These are phyloP conservation scores for Stramenopiles sp. DNA, from an alignment of 352 stramenopile genomes.

Conservation along the genomic window DNA sequence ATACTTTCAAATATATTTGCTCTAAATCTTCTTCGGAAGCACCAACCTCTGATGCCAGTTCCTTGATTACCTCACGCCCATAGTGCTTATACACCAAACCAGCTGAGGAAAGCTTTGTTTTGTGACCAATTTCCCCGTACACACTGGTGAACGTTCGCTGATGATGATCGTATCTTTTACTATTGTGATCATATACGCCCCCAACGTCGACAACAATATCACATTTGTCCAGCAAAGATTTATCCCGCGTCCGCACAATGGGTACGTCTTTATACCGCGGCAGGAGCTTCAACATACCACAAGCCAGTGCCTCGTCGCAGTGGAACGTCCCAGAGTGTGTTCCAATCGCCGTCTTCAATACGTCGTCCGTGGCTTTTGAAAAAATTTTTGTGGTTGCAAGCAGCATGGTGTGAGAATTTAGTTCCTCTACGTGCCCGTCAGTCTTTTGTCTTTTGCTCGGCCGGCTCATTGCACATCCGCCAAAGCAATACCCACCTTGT, in stretches of 20 bases:
- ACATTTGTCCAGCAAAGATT: constrained; percentile 59
- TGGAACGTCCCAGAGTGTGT: constrained; percentile 94
- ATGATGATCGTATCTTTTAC: constrained; percentile 87
- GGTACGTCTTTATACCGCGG: constrained; percentile 47
- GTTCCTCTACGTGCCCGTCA: too few relatives aligned
- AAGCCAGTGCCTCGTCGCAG: constrained; percentile 90
- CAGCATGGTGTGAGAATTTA: too few relatives aligned
- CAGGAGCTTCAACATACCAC: constrained; percentile 84
- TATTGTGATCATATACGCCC: constrained; percentile 68
- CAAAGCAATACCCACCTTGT: too few relatives aligned
- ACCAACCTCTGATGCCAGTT: constrained; percentile 28
- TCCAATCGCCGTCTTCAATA: constrained; percentile 61
- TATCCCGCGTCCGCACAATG: constrained; percentile 63
- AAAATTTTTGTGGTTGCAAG: too few relatives aligned
- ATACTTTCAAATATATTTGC: constrained; percentile 48
- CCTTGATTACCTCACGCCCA: constrained; percentile 72
- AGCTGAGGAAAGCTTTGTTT: constrained; percentile 77
- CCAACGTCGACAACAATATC: constrained; percentile 92
- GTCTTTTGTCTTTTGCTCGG: too few relatives aligned
- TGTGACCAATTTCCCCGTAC: constrained; percentile 43
- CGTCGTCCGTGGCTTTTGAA: too few relatives aligned
- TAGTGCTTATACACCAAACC: constrained; percentile 97
- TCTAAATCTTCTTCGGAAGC: constrained; percentile 22
- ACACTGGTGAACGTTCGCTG: constrained; percentile 70
- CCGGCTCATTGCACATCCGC: too few relatives aligned